Base-by-base conservation (phyloP, 805 yeast genomes). In the Phaffomyces antillensis region DNA sequence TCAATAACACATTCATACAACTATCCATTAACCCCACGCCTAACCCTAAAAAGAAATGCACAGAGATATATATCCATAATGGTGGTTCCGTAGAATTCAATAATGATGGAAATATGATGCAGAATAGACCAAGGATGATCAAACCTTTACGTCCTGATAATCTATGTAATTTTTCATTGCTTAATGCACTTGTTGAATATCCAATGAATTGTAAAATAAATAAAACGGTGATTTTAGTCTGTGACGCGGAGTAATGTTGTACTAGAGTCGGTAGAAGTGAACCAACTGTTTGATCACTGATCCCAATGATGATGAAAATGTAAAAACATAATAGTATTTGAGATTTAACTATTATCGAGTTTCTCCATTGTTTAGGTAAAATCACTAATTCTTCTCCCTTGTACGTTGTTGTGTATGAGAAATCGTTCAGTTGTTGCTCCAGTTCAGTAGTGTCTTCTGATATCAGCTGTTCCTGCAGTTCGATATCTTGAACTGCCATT, bases 201-300 rank as follows among this genome's bases (percentile, higher is more conserved):
- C 88, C 87, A 2, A 68, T 18, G 20, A 78, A 73, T 24, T 75
- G 73, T 12, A 76, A 67, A 18, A 80, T 58, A 51, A 79, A 81
- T 4, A 81, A 55, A 32, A 70, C 54, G 4, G 83, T 73, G 2
- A 76, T 62, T 31, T 66, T 63, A 1, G 74, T 60, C 51, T 82
- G 76, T 49, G 72, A 64, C 7, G 79, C 67, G 2, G 62, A 28
- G 56, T 79, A 81, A 40, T 74, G 61, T 5, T 55, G 58, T 43
- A 77, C 72, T 15, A 80, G 50, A 34, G 70, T 63, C 2, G 84
- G 83, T 48, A 82, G 65, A 35, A 81, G 55, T 0, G 85, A 71
- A 0, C 87, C 87, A 16, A 79, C 59, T 0, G 83, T 67, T 56
- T 81, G 83, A 52, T 82, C 87, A 7, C 72, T 68, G 26, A 81